Evolutionary conservation across 2,329 filamentous ascomycete species (phyloP).

Genomic region (Scedosporium aurantiacum): DNA sequence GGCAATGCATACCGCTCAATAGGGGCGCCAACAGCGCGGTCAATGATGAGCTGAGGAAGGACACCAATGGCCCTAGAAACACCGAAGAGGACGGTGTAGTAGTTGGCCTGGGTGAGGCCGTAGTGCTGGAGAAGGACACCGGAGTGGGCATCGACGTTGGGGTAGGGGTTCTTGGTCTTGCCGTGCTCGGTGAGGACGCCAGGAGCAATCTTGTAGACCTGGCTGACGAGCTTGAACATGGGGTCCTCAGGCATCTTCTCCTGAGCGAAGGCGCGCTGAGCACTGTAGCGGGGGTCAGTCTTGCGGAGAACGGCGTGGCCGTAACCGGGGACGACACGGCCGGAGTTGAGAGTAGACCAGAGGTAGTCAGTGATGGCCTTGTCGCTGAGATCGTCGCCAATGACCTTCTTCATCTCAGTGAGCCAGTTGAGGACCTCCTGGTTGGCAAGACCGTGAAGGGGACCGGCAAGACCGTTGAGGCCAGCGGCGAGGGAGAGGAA

Average conservation of each 20-base stretch:
- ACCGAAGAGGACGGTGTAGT: conserved; percentile 99
- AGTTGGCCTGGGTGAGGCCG: conserved; percentile 95
- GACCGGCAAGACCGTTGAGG: conserved; percentile 94
- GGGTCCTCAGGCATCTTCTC: conserved; percentile 90
- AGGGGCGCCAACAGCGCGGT: conserved; percentile 90
- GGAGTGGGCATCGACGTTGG: conserved; percentile 97
- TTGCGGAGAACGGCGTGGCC: conserved; percentile 98
- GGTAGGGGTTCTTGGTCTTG: conserved; percentile 99
- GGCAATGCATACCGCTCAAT: conserved; percentile 60
- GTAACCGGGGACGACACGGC: conserved; percentile 95
- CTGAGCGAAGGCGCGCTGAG: conserved; percentile 93
- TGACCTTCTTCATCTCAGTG: conserved; percentile 91
- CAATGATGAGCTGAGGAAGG: conserved; percentile 97
- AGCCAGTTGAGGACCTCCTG: conserved; percentile 99
- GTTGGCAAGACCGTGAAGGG: conserved; percentile 98
- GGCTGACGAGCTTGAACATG: conserved; percentile 99
- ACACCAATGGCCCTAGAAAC: conserved; percentile 97
- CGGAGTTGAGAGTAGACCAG: conserved; percentile 90
- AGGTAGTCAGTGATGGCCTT: conserved; percentile 97
- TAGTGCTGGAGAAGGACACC: conserved; percentile 99
- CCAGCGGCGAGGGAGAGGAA: conserved; percentile 94
- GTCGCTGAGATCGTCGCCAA: conserved; percentile 93
- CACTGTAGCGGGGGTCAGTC: conserved; percentile 98
- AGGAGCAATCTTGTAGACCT: conserved; percentile 99
- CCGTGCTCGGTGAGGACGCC: conserved; percentile 97